Base-by-base conservation (phyloP, 176 grass and related monocot species). In the Eleusine coracana region DNA sequence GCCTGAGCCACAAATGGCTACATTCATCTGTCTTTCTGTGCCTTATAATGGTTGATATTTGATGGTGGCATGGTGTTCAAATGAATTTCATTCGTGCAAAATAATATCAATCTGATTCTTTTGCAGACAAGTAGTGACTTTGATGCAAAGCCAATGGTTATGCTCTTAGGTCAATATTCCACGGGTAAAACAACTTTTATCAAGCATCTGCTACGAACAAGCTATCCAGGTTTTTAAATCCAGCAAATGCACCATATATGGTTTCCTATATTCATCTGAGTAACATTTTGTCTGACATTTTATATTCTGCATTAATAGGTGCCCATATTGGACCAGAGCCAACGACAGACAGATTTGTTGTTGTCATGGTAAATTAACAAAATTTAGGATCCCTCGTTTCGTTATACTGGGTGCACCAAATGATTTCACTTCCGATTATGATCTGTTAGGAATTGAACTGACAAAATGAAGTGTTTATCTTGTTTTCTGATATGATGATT, bases 291-390 rank as follows among this genome's bases (percentile, higher is more conserved):
- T 59, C 66, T 78, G 67, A 89, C 58, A 73, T 25, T 91, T 79
- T 50, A 79, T 86, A n/a, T 49, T 75, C 5, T 87, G 5, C 45
- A 74, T 77, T 84, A 88, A 36, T 85, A 95, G 93, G 96, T 85
- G 96, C 96, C 61, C 96, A 99, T 92, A 96, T 99, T 86, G 96
- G 96, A 90, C 96, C 96, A 71, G 96, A 99, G 73, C 96, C 96
- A 50, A 99, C 96, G 66, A 99, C 96, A 3, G 96, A 99, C 55
- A 91, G 96, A 94, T 99, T 99, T 94, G 91, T 99, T 69, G 96
- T 96, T 88, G 93, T 99, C 66, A 99, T 99, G 93, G 96, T 99
- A 99, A 85, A 70, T 55, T 85, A 46, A 74, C 69, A 48, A 48
- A 58, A 58, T 46, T 41, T 75, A 49, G 50, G 41, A 10, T 36